Evolutionary conservation across 306 rosid genomes (phyloP).

Genomic region (Prunus davidiana): DNA sequence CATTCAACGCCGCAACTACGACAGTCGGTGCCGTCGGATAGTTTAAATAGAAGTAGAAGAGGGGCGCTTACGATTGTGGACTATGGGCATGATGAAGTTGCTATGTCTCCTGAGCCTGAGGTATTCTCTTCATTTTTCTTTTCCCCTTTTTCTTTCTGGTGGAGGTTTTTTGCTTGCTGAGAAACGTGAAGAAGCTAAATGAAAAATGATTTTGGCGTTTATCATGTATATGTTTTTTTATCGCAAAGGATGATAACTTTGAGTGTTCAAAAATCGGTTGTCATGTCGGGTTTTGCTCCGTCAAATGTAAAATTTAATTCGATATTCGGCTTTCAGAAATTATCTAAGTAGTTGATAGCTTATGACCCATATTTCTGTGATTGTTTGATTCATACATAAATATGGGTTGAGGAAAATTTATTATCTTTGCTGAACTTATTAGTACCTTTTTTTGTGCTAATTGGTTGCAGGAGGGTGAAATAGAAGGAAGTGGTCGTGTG

Average conservation of each 20-base stretch:
- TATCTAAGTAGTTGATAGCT: neutral
- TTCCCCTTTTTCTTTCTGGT: neutral
- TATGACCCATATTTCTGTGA: neutral
- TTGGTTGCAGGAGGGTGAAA: slow-evolving; percentile 69
- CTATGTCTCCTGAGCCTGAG: slow-evolving; percentile 97
- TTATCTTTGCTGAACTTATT: neutral
- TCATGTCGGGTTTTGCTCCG: neutral
- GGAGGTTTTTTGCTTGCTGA: neutral
- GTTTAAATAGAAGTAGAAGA: slow-evolving; percentile 28
- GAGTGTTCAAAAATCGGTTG: neutral
- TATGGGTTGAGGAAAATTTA: neutral
- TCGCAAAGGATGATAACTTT: neutral
- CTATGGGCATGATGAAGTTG: slow-evolving; percentile 87
- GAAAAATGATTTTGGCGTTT: neutral
- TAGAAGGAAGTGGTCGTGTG: slow-evolving; percentile 50
- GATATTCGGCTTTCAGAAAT: neutral
- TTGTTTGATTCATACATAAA: neutral
- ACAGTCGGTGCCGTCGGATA: slow-evolving; percentile 16
- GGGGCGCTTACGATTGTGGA: slow-evolving; percentile 78
- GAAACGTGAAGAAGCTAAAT: neutral
- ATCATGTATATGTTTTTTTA: neutral
- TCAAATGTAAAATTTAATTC: neutral
- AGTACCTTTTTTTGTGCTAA: neutral
- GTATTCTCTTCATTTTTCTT: slow-evolving; percentile 27
- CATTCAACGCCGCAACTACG: slow-evolving; percentile 36